Evolutionary conservation across 2,329 filamentous ascomycete genomes (phyloP).

Genomic region (Fusarium proliferatum): DNA sequence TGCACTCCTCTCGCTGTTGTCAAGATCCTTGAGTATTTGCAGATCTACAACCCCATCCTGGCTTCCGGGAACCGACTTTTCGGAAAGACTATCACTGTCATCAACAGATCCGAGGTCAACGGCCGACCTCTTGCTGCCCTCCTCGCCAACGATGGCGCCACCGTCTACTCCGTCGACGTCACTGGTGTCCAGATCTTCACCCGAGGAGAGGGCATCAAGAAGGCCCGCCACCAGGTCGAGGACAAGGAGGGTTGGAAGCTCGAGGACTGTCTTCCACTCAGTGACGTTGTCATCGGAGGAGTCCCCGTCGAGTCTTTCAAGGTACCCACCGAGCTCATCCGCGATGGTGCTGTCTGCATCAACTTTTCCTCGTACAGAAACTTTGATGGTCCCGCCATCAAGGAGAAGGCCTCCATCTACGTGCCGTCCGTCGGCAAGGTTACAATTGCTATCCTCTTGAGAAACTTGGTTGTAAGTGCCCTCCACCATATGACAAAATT

Average conservation of each 20-base stretch:
- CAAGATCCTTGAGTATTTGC: slow-evolving; percentile 95
- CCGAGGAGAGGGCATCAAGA: slow-evolving; percentile 86
- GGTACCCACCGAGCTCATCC: slow-evolving; percentile 83
- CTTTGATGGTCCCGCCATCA: slow-evolving; percentile 85
- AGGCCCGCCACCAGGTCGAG: slow-evolving; percentile 85
- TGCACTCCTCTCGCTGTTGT: slow-evolving; percentile 96
- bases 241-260: slow-evolving; percentile 84
- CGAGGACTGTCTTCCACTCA: slow-evolving; percentile 84
- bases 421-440: slow-evolving; percentile 98
- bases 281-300: slow-evolving; percentile 94
- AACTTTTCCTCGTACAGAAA: slow-evolving; percentile 98
- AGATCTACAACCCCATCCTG: slow-evolving; percentile 96
- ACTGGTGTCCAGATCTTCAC: slow-evolving; percentile 93
- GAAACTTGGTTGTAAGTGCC: slow-evolving; percentile 83
- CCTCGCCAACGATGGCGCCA: slow-evolving; percentile 94
- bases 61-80: slow-evolving; percentile 93
- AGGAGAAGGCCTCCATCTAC: slow-evolving; percentile 96
- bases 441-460: slow-evolving; percentile 89
- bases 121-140: slow-evolving; percentile 91
- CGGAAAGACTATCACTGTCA: slow-evolving; percentile 93
- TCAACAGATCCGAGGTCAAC: slow-evolving; percentile 96
- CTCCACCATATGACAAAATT: neutral
- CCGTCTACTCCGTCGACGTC: slow-evolving; percentile 94
- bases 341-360: slow-evolving; percentile 96
- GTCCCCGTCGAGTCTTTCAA: slow-evolving; percentile 92